Evolutionary conservation across 2,329 filamentous ascomycete species (phyloP).

Genomic region (Alternaria sp.): DNA sequence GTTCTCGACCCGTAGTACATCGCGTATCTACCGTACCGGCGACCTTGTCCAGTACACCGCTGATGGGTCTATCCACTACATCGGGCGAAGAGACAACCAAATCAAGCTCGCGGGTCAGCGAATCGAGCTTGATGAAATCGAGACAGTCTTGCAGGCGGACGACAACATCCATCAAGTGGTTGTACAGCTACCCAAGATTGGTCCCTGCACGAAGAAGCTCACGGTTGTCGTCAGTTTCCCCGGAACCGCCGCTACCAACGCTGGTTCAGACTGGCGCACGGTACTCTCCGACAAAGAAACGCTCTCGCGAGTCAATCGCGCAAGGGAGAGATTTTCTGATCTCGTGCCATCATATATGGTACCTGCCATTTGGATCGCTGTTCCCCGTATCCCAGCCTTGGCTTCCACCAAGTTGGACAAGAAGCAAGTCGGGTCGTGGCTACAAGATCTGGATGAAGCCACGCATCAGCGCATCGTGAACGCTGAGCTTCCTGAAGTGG

Average conservation of each 20-base stretch:
- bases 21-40: constrained; percentile 42
- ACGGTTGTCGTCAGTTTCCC: constrained; percentile 53
- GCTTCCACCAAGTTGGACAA: constrained; percentile 41
- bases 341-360: constrained; percentile 43
- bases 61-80: constrained; percentile 38
- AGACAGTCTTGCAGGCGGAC: constrained; percentile 38
- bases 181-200: constrained; percentile 52
- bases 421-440: constrained; percentile 51
- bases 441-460: constrained; percentile 51
- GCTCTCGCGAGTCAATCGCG: constrained; percentile 37
- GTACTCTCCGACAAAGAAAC: constrained; percentile 41
- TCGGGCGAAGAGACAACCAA: constrained; percentile 44
- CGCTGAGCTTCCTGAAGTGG: constrained; percentile 37
- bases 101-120: constrained; percentile 46
- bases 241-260: constrained; percentile 21
- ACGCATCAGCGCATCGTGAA: constrained; percentile 51
- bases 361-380: constrained; percentile 44
- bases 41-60: constrained; percentile 40
- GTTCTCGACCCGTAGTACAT: constrained; percentile 7
- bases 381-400: constrained; percentile 41
- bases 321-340: constrained; percentile 36
- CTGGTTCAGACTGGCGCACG: constrained; percentile 31
- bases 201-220: constrained; percentile 53
- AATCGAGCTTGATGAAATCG: constrained; percentile 46
- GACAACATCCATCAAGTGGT: constrained; percentile 47